These are phyloP conservation scores for Xylariaceae sp. DNA, from an alignment of 2,329 filamentous ascomycete genomes.

Conservation along the genomic window DNA sequence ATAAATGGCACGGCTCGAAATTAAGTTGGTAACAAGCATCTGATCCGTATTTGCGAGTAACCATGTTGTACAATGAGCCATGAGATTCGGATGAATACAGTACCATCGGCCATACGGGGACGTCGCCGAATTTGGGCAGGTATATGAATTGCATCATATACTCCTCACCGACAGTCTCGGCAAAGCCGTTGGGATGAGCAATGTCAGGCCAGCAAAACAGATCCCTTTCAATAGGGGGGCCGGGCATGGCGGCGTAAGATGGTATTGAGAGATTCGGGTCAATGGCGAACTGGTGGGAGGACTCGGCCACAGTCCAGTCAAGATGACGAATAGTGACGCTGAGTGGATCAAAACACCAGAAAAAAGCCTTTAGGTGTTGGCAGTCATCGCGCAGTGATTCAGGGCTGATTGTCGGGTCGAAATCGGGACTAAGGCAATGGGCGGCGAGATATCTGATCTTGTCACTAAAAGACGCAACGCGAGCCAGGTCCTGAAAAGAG, in stretches of 20 bases:
- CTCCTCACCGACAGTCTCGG: not conserved
- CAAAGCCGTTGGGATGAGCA: not conserved
- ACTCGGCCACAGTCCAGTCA: slow-evolving; percentile 28
- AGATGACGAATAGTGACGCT: not conserved
- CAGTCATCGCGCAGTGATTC: too few species aligned
- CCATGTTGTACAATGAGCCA: not conserved
- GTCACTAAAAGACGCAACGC: not conserved
- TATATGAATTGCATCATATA: not conserved
- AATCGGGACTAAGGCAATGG: too few species aligned
- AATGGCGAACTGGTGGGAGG: slow-evolving; percentile 21
- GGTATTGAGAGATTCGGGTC: too few species aligned
- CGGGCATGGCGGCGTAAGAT: too few species aligned
- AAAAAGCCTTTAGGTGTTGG: slow-evolving; percentile 19
- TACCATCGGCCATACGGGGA: slow-evolving; percentile 11
- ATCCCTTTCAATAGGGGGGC: too few species aligned
- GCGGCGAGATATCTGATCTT: slow-evolving; percentile 23
- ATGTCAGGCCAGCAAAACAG: slow-evolving; percentile 34
- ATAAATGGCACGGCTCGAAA: too few species aligned
- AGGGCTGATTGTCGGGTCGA: too few species aligned
- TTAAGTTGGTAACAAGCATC: too few species aligned
- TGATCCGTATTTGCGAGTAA: slow-evolving; percentile 7
- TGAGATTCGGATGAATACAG: not conserved
- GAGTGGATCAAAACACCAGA: slow-evolving; percentile 10
- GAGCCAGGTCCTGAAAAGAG: not conserved
- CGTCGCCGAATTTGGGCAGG: not conserved